These are phyloP conservation scores for Termitomyces titanicus DNA, from an alignment of 768 basidiomycete genomes.

Conservation along the genomic window DNA sequence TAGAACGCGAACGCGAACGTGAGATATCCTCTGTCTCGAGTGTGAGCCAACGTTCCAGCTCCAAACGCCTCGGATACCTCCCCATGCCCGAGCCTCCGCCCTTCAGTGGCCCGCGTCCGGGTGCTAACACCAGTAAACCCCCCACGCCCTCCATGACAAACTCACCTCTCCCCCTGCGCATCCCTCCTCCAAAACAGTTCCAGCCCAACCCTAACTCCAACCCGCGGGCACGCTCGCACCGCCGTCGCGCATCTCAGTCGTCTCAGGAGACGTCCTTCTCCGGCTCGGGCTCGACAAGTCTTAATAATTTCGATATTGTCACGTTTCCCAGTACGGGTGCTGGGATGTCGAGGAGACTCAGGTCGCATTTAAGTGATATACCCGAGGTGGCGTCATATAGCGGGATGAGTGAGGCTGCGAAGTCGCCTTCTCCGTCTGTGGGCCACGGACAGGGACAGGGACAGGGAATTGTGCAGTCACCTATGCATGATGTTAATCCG, in stretches of 20 bases:
- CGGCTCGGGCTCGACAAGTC: constrained; percentile 7
- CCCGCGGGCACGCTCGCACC: not conserved
- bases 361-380: constrained; percentile 14
- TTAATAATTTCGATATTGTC: constrained; percentile 15
- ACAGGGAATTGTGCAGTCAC: not conserved
- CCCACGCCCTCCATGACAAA: not conserved
- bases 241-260: constrained; percentile 11
- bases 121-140: not conserved
- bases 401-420: constrained; percentile 7
- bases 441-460: constrained; percentile 9
- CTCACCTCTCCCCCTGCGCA: constrained; percentile 5
- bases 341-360: not conserved
- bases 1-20: constrained; percentile 9
- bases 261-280: constrained; percentile 12
- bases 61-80: constrained; percentile 11
- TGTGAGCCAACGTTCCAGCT: constrained; percentile 4
- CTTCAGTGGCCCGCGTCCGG: not conserved
- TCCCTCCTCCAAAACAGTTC: constrained; percentile 15
- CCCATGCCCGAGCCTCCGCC: constrained; percentile 16
- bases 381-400: constrained; percentile 15
- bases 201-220: constrained; percentile 9
- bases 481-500: not conserved
- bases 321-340: constrained; percentile 7
- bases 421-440: constrained; percentile 9
- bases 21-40: constrained; percentile 5